A percentile compares a stretch with the other conserved stretches of the same genome.
These are phyloP conservation scores for Kodamaea restingae DNA, from an alignment of 805 yeast species.

Conservation along the genomic window DNA sequence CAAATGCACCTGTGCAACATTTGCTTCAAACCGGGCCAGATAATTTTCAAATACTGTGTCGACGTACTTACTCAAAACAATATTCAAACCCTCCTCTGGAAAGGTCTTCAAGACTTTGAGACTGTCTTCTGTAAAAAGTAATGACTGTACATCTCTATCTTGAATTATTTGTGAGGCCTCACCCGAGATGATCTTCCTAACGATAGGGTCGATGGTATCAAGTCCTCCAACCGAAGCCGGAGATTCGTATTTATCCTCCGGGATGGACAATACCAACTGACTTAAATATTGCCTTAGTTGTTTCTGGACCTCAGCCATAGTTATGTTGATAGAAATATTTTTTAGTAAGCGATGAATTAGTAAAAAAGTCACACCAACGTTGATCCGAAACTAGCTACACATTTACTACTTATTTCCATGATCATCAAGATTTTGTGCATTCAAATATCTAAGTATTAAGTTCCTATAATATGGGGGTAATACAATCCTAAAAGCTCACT, in stretches of 20 bases:
- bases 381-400: too few species aligned
- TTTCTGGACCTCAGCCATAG: not conserved
- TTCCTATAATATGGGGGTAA: too few species aligned
- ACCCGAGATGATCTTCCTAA: constrained; percentile 22
- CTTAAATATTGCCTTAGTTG: constrained; percentile 14
- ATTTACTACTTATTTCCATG: too few species aligned
- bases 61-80: constrained; percentile 17
- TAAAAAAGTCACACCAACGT: not conserved
- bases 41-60: constrained; percentile 12
- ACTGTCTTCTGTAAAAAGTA: constrained; percentile 16
- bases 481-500: not conserved
- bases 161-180: constrained; percentile 20
- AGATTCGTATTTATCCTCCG: constrained; percentile 13
- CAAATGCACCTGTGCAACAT: constrained; percentile 17
- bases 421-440: too few species aligned
- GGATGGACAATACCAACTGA: constrained; percentile 18
- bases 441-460: not conserved
- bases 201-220: constrained; percentile 13
- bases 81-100: constrained; percentile 19
- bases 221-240: constrained; percentile 8
- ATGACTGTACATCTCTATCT: constrained; percentile 17
- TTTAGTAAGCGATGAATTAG: constrained; percentile 1
- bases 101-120: constrained; percentile 15
- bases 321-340: not conserved
- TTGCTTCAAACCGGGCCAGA: constrained; percentile 9